Evolutionary conservation across 73 alveolate genomes (phyloP), one percentile per base, ranked within the genome.

Genomic region (Tetrahymena borealis): DNA sequence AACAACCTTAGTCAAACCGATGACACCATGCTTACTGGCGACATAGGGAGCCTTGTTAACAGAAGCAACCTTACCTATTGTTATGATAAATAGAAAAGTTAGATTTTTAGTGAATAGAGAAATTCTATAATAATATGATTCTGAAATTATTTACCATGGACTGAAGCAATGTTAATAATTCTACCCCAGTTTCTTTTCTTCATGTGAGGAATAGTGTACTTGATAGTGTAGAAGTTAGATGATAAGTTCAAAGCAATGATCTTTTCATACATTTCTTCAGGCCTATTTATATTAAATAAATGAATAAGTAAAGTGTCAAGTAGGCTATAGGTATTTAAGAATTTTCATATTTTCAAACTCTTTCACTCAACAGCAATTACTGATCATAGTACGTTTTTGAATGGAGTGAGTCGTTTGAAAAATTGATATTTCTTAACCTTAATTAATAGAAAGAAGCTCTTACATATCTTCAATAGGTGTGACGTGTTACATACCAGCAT

Each of bases 21-120:
- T 91, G 8, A 93, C 77, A 20, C 96, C 96, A 39, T 93, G 96
- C 91, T 93, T 93, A 43, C 94, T 94, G 38, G 96, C 96, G 11
- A 93, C 96, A 78, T 93, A 93, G 33, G 94, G 94, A 78, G 94
- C 40, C 79, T 93, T 93, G 60, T 93, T 91, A 10, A 91, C 93
- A 20, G 96, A 93, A 43, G 94, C 96, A 37, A 93, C 96, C 92
- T 79, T 39, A 0, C 94, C 94, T 90, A 90, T 35, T 24, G 5
- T 37, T 16, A 3, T 18, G 78, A 16, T 40, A 18, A 16, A 18
- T 40, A 40, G 78, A 16, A 40, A 16, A 40, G 78, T 16, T 16
- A 40, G n/a, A 40, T 16, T 40, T 16, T 16, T 16, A 40, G 18
- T 16, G 18, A 40, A 40, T 16, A 40, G 78, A 18, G 78, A 40